Conservation (phyloP, 2,329 filamentous ascomycete genomes). For the Colletotrichum karsti region DNA sequence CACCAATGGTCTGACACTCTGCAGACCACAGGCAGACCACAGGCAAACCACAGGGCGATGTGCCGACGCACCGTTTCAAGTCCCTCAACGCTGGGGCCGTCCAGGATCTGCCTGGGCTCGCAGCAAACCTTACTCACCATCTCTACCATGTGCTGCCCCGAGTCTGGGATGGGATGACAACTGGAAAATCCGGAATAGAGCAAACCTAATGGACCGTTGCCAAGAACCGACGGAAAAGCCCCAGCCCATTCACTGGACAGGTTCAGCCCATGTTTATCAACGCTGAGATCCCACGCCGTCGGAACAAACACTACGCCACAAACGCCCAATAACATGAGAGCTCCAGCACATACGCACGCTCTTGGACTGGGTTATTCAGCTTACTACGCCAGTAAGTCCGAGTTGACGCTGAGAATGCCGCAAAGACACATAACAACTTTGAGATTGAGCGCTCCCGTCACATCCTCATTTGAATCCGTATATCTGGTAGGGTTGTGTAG, state of each 20-base stretch:
- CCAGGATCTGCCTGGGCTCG: constrained; percentile 17
- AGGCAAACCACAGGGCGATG: not conserved
- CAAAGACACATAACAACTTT: too few relatives aligned
- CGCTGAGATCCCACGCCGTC: not conserved
- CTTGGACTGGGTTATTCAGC: not conserved
- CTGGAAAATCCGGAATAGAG: not conserved
- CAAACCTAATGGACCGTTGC: not conserved
- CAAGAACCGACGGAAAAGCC: not conserved
- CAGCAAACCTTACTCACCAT: constrained; percentile 11
- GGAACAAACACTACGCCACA: not conserved
- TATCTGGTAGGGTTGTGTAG: too few relatives aligned
- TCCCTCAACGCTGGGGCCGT: constrained; percentile 7
- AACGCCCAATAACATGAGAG: too few relatives aligned
- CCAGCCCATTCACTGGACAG: not conserved
- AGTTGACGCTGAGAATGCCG: too few relatives aligned
- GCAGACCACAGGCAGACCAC: too few relatives aligned
- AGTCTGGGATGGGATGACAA: constrained; percentile 20
- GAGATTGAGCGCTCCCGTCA: too few relatives aligned
- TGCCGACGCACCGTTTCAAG: constrained; percentile 15
- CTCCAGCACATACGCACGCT: not conserved
- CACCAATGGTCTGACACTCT: not conserved
- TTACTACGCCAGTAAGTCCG: too few relatives aligned
- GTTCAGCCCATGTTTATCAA: not conserved
- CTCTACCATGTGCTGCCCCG: constrained; percentile 9
- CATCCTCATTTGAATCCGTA: too few relatives aligned